Evolutionary conservation across 345 rosid genomes (phyloP).

Genomic region (Populus pruinosa): DNA sequence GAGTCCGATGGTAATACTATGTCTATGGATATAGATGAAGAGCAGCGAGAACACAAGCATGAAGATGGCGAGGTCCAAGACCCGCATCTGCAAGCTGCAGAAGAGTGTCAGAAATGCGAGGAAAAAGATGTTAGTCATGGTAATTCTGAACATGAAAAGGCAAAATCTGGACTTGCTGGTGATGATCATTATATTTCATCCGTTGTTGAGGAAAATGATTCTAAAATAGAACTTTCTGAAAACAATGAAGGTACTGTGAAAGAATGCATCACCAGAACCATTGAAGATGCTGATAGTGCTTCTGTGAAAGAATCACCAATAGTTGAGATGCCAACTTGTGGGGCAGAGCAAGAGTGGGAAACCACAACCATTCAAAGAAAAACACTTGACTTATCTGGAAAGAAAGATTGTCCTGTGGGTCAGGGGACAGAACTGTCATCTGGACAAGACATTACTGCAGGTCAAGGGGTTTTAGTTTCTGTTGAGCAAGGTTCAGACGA

Average conservation of each 20-base stretch:
- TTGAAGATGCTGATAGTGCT: conserved; percentile 16
- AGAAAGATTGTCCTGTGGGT: conserved; percentile 22
- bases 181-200: conserved; percentile 24
- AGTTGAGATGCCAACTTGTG: conserved; percentile 28
- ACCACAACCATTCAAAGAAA: conserved; percentile 18
- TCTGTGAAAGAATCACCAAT: conserved; percentile 28
- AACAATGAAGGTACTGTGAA: conserved; percentile 17
- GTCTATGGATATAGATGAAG: conserved; percentile 37
- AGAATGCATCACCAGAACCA: conserved; percentile 17
- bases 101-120: conserved; percentile 27
- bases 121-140: conserved; percentile 8
- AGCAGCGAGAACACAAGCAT: conserved; percentile 34
- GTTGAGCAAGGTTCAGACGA: conserved; percentile 34
- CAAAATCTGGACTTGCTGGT: conserved; percentile 18
- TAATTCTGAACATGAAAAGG: conserved; percentile 29
- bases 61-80: conserved; percentile 71
- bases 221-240: conserved; percentile 24
- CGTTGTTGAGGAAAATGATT: conserved; percentile 27
- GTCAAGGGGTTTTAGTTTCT: conserved; percentile 35
- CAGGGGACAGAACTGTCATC: conserved; percentile 32
- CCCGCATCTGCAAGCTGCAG: conserved; percentile 17
- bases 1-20: conserved; percentile 49
- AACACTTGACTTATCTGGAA: conserved; percentile 25
- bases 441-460: conserved; percentile 26
- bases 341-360: conserved; percentile 18